Evolutionary conservation across 1,139 yeast genomes (phyloP), one percentile per base, ranked within the genome.

Genomic region (Candida sanyaensis): DNA sequence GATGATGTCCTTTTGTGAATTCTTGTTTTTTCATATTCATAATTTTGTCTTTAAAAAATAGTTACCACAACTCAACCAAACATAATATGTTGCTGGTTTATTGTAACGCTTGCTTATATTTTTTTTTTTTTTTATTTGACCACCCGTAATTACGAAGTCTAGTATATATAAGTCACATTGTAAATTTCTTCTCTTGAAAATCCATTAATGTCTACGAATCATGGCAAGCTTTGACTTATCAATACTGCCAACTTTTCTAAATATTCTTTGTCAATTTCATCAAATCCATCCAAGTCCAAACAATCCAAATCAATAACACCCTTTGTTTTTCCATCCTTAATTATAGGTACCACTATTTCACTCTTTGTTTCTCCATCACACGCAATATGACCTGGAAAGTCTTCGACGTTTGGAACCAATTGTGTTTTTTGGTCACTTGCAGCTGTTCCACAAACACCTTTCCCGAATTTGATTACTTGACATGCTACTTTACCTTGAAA

Each of bases 401-500:
- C 63, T 26, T 86, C 75, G 2, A 92, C 98, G 64, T 93, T 80
- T 0, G 77, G 73, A 7, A 93, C 97, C 9, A 90, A 63, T 62
- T 89, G 96, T 0, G 96, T 86, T 45, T 65, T 46, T 49, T 66
- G 64, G 0, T 72, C 56, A 0, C 63, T 53, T 0, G 96, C 96
- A 1, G 96, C 96, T 1, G 81, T 72, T 6, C 99, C 98, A 68
- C 98, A 93, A 0, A 93, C 98, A 7, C 99, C 99, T 49, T 71
- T 77, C 5, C 97, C 97, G 48, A 87, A 71, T 49, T 71, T 62
- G 49, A 93, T 93, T 17, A 70, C 66, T 65, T 93, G 98, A 61
- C 99, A 93, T 0, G 98, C 98, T 3, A 93, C 98, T 64, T 90
- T 90, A 1, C 99, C 99, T 65, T 90, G 96, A 64, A 93, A 93